Evolutionary conservation across 768 basidiomycete genomes (phyloP).

Genomic region (Hydnomerulius pinastri): DNA sequence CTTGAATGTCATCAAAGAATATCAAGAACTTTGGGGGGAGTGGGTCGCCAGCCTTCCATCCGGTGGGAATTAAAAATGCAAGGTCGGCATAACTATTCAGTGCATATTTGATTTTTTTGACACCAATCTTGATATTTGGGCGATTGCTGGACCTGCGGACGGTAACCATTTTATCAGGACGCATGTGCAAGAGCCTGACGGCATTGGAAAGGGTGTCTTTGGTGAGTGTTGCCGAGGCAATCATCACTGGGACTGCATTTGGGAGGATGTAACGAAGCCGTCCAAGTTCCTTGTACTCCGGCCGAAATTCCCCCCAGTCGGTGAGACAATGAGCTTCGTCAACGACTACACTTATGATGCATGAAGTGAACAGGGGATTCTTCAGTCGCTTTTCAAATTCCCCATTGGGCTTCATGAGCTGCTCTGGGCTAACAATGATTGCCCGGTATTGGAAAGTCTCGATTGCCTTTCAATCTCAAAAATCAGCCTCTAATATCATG

Average conservation of each 20-base stretch:
- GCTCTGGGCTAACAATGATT: slow-evolving; percentile 7
- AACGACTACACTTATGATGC: slow-evolving; percentile 16
- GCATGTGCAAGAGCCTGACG: background rate
- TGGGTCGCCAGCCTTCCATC: slow-evolving; percentile 6
- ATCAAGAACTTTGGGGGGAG: slow-evolving; percentile 21
- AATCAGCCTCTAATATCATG: background rate
- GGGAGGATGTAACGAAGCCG: no score
- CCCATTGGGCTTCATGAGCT: slow-evolving; percentile 8
- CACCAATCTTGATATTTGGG: slow-evolving; percentile 18
- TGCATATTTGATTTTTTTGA: slow-evolving; percentile 17
- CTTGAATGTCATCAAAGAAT: slow-evolving; percentile 29
- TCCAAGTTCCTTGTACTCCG: background rate
- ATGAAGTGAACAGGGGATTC: slow-evolving; percentile 5
- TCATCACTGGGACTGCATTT: no score
- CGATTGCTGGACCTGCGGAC: slow-evolving; percentile 11
- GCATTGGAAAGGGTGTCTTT: no score
- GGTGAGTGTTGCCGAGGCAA: no score
- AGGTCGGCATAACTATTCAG: slow-evolving; percentile 13
- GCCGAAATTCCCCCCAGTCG: background rate
- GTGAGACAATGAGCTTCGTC: slow-evolving; percentile 30
- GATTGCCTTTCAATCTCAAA: slow-evolving; percentile 5
- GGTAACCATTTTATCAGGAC: background rate
- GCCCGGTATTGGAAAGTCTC: slow-evolving; percentile 2
- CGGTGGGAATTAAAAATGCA: slow-evolving; percentile 16
- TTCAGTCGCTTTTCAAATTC: slow-evolving; percentile 14